Base-by-base conservation (phyloP, 1,284 basidiomycete genomes). In the Grifola frondosa region DNA sequence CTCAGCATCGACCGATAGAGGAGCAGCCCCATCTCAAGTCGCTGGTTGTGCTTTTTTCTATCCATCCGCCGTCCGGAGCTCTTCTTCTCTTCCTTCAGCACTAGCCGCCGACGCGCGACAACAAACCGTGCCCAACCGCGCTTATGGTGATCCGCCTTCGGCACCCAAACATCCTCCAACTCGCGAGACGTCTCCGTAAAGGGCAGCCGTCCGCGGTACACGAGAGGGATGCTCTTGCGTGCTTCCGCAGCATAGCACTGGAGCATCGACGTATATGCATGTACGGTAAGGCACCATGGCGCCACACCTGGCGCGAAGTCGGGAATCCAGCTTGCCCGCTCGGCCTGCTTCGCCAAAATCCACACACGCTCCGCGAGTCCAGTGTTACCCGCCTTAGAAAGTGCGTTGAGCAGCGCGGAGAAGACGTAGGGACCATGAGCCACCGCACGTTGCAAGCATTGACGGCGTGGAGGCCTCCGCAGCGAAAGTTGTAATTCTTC, bases 191-290 rank as follows among this genome's bases (percentile, higher is more conserved):
- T 28, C 16, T 42, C 43, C 26, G 25, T 45, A 19, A 41, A 5
- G 25, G 37, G 38, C 7, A 35, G 30, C 13, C 25, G 20, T n/a
- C 25, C 32, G 19, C 29, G 40, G 16, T 49, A 47, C 25, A 21
- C 19, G 1, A 8, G 17, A 6, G 46, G 36, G 16, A 60, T 42
- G 26, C 58, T 63, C 53, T 62, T 61, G n/a, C 60, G 62, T n/a
- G 67, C 69, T 55, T 81, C 72, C 1, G 63, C 60, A 1, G 69
- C 75, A 55, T 87, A 88, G 32, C 77, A 68, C 41, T 80, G 70
- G 44, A 91, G 60, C 79, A 90, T 86, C 35, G 76, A 64, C 2
- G 84, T 89, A 60, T 88, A 90, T 1, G 82, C 80, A 13, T 80
- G 70, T 3, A 81, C 65, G 4, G 84, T 77, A 19, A 90, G 63